These are phyloP conservation scores for Alternaria postmessia DNA, from an alignment of 2,329 filamentous ascomycete genomes.

Conservation along the genomic window DNA sequence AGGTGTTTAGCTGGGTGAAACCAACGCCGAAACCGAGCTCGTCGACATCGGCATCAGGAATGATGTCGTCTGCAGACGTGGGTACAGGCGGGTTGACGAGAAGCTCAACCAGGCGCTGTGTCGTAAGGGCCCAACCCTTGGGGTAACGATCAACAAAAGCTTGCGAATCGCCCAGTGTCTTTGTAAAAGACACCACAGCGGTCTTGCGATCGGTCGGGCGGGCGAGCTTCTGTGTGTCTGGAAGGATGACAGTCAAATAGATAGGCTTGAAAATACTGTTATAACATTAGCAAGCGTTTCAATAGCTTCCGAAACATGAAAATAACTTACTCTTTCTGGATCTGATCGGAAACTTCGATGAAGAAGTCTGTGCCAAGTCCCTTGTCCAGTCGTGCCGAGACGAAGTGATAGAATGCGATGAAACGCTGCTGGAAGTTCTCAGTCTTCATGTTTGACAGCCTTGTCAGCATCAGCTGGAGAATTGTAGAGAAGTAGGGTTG, in stretches of 20 bases:
- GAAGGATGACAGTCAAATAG: slow-evolving; percentile 86
- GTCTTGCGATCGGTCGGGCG: slow-evolving; percentile 91
- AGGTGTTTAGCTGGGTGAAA: slow-evolving; percentile 92
- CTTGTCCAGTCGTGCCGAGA: slow-evolving; percentile 78
- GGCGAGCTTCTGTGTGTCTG: slow-evolving; percentile 86
- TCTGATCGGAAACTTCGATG: slow-evolving; percentile 79
- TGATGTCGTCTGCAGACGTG: slow-evolving; percentile 72
- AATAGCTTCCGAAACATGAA: not conserved
- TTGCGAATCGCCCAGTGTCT: slow-evolving; percentile 85
- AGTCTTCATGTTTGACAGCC: slow-evolving; percentile 74
- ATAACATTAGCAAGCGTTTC: slow-evolving; percentile 24
- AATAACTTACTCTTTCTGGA: slow-evolving; percentile 70
- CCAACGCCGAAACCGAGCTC: slow-evolving; percentile 94
- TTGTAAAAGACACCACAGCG: slow-evolving; percentile 91
- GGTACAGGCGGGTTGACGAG: slow-evolving; percentile 86
- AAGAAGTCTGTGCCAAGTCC: slow-evolving; percentile 95
- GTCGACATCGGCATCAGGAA: slow-evolving; percentile 89
- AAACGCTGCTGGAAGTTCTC: slow-evolving; percentile 89
- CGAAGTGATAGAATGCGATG: slow-evolving; percentile 91
- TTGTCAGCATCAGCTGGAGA: slow-evolving; percentile 80
- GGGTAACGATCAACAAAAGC: slow-evolving; percentile 76
- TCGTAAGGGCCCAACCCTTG: slow-evolving; percentile 88
- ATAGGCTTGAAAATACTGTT: slow-evolving; percentile 78
- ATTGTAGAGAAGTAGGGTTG: slow-evolving; percentile 82
- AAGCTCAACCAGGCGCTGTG: slow-evolving; percentile 86